Evolutionary conservation across 2,329 filamentous ascomycete genomes (phyloP).

Genomic region (Chalaropsis thielavioides): DNA sequence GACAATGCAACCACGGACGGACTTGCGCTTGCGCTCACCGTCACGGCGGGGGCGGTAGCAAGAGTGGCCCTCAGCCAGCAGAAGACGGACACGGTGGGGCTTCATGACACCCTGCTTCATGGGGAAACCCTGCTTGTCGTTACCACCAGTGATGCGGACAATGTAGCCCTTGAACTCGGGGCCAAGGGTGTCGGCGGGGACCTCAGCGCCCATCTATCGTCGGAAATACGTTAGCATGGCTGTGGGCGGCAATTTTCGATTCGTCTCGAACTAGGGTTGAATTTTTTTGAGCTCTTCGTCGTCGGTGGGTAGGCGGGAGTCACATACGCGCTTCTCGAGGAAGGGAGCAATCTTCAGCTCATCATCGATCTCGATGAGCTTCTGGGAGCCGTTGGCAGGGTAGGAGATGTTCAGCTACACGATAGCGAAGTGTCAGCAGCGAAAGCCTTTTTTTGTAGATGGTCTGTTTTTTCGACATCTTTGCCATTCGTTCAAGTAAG

Average conservation of each 20-base stretch:
- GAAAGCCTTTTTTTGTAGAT: neutral
- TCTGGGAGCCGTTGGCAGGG: slow-evolving; percentile 99
- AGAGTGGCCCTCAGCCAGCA: slow-evolving; percentile 91
- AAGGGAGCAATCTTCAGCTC: slow-evolving; percentile 98
- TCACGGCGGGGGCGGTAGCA: slow-evolving; percentile 98
- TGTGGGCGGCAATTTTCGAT: slow-evolving; percentile 4
- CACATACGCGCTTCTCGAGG: slow-evolving; percentile 87
- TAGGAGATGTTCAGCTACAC: slow-evolving; percentile 55
- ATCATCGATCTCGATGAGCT: slow-evolving; percentile 98
- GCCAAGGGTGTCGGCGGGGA: slow-evolving; percentile 84
- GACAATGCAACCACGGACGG: slow-evolving; percentile 97
- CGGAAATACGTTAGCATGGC: slow-evolving; percentile 25
- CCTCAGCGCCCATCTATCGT: slow-evolving; percentile 70
- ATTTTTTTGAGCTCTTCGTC: neutral
- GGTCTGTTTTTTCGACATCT: neutral
- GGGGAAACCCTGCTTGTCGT: slow-evolving; percentile 99
- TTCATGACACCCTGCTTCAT: slow-evolving; percentile 99
- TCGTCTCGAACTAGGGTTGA: slow-evolving; percentile 21
- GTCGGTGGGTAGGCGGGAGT: neutral
- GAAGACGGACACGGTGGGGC: slow-evolving; percentile 93
- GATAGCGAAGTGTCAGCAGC: slow-evolving; percentile 1
- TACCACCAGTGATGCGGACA: slow-evolving; percentile 98
- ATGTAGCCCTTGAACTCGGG: slow-evolving; percentile 99
- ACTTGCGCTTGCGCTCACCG: slow-evolving; percentile 99
- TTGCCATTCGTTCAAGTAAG: neutral